Base-by-base conservation (phyloP, 129 eudicot species). In the Flaveria sonorensis region DNA sequence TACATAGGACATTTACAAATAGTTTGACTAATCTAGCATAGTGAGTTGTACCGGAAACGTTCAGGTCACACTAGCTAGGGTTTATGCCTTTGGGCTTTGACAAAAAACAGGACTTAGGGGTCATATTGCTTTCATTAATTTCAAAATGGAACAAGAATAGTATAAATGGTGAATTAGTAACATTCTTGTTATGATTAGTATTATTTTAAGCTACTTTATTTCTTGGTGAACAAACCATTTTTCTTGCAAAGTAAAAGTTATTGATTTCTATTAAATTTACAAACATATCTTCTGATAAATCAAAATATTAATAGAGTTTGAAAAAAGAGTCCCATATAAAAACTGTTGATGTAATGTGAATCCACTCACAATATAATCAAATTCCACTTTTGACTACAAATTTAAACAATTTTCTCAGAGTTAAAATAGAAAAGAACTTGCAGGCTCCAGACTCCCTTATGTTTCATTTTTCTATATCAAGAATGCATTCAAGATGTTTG, bases 361-460 rank as follows among this genome's bases (percentile, higher is more conserved):
- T 12, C 66, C 66, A 66, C 71, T 40, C 51, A 40, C 10, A 32
- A 26, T 61, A 61, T 30, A 73, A 40, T 59, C 77, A 39, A 77
- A 66, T 18, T 57, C 42, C 45, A 47, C 60, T 59, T 56, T 21
- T 23, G 65, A 21, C 23, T 10, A 59, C 36, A 55, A 55, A 18
- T 10, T 62, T 61, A 32, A 32, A 6, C 7, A 4, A 4, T 32
- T 32, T 32, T 32, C 39, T 32, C 7, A 32, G 39, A 4, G 39
- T 32, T 32, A 32, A 32, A 6, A 32, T 4, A 32, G 39, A 32
- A 32, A 32, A 6, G 6, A 32, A 32, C 39, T 32, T 32, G 39
- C 7, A 32, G 39, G 39, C 39, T 32, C 2, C 11, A 43, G 2
- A 47, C 52, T 47, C n/a, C 0, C 15, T 47, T 47, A 0, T 47